phyloP scores from a whole-genome alignment of 202 grass and related monocot genomes.

The Brachypodium distachyon region DNA sequence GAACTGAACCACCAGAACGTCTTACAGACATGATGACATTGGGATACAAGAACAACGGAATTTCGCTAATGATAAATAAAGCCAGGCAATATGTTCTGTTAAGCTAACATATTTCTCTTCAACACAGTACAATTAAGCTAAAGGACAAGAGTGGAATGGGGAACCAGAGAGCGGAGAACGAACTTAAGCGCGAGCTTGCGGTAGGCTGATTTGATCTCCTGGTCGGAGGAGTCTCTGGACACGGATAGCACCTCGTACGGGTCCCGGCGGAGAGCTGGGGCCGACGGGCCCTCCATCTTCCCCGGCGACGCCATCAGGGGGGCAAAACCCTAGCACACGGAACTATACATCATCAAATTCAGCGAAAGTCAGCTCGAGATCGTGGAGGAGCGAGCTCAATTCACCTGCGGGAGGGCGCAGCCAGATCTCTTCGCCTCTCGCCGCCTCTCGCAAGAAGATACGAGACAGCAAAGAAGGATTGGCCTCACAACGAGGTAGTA shows the following conservation, averaged over 20 bases:
- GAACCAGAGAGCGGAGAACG: not conserved
- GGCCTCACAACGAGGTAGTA: not conserved
- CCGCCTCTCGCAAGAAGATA: slow-evolving; percentile 4
- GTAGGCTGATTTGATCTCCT: slow-evolving; percentile 97
- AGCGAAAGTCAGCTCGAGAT: not conserved
- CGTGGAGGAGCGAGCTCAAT: not conserved
- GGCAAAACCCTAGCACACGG: slow-evolving; percentile 6
- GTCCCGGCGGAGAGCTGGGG: slow-evolving; percentile 59
- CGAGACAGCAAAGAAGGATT: not conserved
- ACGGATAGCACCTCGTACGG: slow-evolving; percentile 94
- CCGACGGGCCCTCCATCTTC: slow-evolving; percentile 84
- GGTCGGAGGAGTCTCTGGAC: slow-evolving; percentile 81
- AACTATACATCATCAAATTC: not conserved
- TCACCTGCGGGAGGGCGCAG: not conserved
- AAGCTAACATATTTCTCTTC: not conserved
- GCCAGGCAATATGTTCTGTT: not conserved
- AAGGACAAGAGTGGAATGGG: not conserved
- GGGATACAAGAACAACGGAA: not conserved
- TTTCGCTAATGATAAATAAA: not conserved
- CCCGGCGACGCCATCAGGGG: slow-evolving; percentile 67
- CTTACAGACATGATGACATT: not conserved
- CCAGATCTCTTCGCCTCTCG: slow-evolving; percentile 36
- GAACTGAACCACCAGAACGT: slow-evolving; percentile 1
- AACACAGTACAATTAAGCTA: not conserved
- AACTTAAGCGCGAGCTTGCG: slow-evolving; percentile 98